Base-by-base conservation (phyloP, 1,139 yeast species). In the Candida mesenterica region DNA sequence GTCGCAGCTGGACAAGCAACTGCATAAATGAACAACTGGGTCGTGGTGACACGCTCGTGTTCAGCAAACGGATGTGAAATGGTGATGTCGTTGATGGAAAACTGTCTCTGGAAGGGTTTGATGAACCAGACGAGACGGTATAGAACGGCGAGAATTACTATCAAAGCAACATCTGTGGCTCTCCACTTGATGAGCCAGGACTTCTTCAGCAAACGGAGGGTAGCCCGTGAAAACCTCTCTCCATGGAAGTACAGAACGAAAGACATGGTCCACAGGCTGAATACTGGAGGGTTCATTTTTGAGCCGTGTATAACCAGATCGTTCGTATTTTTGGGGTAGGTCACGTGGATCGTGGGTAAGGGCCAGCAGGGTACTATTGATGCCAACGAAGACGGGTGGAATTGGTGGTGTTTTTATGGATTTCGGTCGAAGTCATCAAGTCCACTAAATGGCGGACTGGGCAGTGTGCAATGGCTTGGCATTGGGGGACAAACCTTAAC, bases 41-140 rank as follows among this genome's bases (percentile, higher is more conserved):
- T 29, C 25, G 53, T 56, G 8, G 63, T 49, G 3, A 73, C 70
- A 32, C 73, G 65, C 52, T 76, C 76, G 5, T 43, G 42, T 24
- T 54, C 59, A 4, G 75, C 65, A 44, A 68, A 75, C 16, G 77
- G 76, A 46, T 73, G 75, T 28, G 64, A 62, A 18, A 76, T 63
- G 9, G 69, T 56, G 37, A 60, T 42, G 46, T 71, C 72, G 42
- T 57, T 53, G 22, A 67, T 41, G 39, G 44, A 71, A 50, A 86
- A 86, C 49, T 83, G 90, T 51, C 92, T 66, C 55, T 83, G 76
- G 52, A 82, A 84, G 3, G 92, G 94, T 37, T 68, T 60, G 28
- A 77, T 62, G 38, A 56, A 47, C 43, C 68, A 69, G 12, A 73
- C 64, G n/a, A 76, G 49, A 33, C 63, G 55, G 50, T 74, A 79